phyloP scores from a whole-genome alignment of 345 rosid genomes.

The Citrus hindsii region DNA sequence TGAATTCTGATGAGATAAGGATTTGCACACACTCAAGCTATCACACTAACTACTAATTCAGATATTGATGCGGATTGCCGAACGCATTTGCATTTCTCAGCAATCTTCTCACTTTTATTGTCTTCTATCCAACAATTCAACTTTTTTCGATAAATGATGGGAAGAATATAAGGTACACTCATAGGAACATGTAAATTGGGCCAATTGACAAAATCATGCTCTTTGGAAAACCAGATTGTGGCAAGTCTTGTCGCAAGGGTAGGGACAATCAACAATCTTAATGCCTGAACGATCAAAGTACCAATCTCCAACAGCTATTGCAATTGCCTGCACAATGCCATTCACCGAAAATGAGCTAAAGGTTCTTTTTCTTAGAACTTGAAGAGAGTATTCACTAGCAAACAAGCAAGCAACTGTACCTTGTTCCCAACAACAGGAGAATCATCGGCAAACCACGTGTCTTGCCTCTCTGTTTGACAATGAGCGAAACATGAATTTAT shows the following conservation, averaged over 20 bases:
- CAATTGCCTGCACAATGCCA: conserved; percentile 59
- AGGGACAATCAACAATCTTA: conserved; percentile 74
- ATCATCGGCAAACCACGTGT: conserved; percentile 87
- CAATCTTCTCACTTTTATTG: conserved; percentile 25
- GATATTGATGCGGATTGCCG: conserved; percentile 14
- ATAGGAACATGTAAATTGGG: not conserved
- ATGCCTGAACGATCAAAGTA: conserved; percentile 66
- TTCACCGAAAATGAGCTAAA: not conserved
- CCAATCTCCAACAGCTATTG: conserved; percentile 95
- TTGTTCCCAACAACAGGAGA: conserved; percentile 72
- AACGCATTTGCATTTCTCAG: conserved; percentile 21
- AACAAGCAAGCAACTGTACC: conserved; percentile 30
- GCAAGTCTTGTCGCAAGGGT: conserved; percentile 90
- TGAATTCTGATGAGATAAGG: not conserved
- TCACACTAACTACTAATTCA: not conserved
- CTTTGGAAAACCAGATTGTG: conserved; percentile 85
- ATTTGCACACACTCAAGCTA: not conserved
- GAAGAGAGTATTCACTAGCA: no score
- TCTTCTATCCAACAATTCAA: conserved; percentile 13
- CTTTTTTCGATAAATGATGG: not conserved
- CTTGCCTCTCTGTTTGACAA: conserved; percentile 94
- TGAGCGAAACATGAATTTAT: conserved; percentile 96
- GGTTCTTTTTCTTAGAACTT: no score
- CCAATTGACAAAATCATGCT: not conserved
- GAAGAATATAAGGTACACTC: conserved; percentile 2